Evolutionary conservation across 805 yeast species (phyloP).

Genomic region (Candida chilensis): DNA sequence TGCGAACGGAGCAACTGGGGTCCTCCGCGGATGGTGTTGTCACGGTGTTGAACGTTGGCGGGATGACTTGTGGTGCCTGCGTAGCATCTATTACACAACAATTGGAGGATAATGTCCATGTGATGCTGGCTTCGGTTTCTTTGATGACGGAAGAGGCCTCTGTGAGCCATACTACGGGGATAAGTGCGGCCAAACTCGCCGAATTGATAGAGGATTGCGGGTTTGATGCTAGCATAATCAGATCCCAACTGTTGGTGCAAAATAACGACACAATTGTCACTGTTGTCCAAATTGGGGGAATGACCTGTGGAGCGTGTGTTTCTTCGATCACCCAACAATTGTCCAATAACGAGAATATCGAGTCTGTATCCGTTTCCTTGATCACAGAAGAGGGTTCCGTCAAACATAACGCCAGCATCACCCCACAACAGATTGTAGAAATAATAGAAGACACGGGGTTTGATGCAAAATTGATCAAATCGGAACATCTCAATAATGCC

Average conservation of each 20-base stretch:
- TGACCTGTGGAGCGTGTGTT: constrained; percentile 33
- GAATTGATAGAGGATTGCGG: constrained; percentile 37
- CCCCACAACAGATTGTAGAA: constrained; percentile 10
- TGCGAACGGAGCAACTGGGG: constrained; percentile 2
- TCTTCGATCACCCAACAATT: constrained; percentile 23
- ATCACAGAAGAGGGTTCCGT: constrained; percentile 23
- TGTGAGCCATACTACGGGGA: constrained; percentile 33
- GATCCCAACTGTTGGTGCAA: too few relatives aligned
- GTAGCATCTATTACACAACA: constrained; percentile 56
- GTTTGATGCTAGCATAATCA: constrained; percentile 31
- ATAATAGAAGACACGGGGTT: constrained; percentile 32
- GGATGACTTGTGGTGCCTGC: constrained; percentile 94
- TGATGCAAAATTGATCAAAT: constrained; percentile 7
- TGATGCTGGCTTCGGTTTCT: constrained; percentile 52
- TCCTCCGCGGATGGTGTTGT: not conserved
- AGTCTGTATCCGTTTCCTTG: constrained; percentile 19
- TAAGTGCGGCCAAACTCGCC: constrained; percentile 4
- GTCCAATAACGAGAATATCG: constrained; percentile 14
- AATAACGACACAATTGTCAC: not conserved
- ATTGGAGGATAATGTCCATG: constrained; percentile 39
- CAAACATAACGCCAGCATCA: constrained; percentile 11
- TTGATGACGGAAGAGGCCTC: constrained; percentile 68
- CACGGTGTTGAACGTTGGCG: constrained; percentile 31
- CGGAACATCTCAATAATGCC: constrained; percentile 1
- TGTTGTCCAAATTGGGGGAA: constrained; percentile 16